These are phyloP conservation scores for Middelhovenomyces tepae DNA, from an alignment of 805 yeast species.

Conservation along the genomic window DNA sequence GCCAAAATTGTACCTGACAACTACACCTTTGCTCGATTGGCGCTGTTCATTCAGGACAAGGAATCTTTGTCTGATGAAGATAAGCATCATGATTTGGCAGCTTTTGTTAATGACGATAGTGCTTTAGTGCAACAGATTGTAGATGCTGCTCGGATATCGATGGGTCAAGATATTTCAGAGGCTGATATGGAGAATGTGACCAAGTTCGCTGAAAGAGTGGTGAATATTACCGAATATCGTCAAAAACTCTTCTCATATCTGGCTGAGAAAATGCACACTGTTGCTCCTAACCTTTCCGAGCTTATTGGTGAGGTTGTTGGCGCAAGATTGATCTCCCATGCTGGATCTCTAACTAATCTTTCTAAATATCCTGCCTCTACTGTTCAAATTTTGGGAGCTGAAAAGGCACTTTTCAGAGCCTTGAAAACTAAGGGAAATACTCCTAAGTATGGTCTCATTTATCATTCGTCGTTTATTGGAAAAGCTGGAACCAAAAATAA, in stretches of 20 bases:
- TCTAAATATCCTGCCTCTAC: slow-evolving; percentile 99
- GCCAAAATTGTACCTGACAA: slow-evolving; percentile 87
- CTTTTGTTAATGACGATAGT: slow-evolving; percentile 83
- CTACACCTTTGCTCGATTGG: slow-evolving; percentile 69
- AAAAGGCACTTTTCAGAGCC: slow-evolving; percentile 93
- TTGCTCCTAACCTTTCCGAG: slow-evolving; percentile 95
- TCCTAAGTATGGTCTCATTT: slow-evolving; percentile 91
- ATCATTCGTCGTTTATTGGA: slow-evolving; percentile 91
- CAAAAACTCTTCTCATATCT: slow-evolving; percentile 73
- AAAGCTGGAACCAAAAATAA: slow-evolving; percentile 93
- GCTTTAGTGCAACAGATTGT: slow-evolving; percentile 85
- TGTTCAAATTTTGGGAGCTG: slow-evolving; percentile 96
- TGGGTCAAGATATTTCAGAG: slow-evolving; percentile 98
- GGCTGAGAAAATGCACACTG: slow-evolving; percentile 92
- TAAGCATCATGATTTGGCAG: slow-evolving; percentile 77
- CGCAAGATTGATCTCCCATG: slow-evolving; percentile 96
- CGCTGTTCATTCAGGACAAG: slow-evolving; percentile 79
- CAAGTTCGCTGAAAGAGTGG: slow-evolving; percentile 90
- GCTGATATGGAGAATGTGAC: slow-evolving; percentile 87
- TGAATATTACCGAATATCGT: slow-evolving; percentile 85
- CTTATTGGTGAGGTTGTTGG: slow-evolving; percentile 98
- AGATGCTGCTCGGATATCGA: slow-evolving; percentile 91
- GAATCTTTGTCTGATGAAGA: slow-evolving; percentile 56
- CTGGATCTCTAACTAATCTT: slow-evolving; percentile 93
- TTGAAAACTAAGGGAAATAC: slow-evolving; percentile 94